phyloP scores from a whole-genome alignment of 495 filamentous ascomycete species.

The Xylaria cubensis region DNA sequence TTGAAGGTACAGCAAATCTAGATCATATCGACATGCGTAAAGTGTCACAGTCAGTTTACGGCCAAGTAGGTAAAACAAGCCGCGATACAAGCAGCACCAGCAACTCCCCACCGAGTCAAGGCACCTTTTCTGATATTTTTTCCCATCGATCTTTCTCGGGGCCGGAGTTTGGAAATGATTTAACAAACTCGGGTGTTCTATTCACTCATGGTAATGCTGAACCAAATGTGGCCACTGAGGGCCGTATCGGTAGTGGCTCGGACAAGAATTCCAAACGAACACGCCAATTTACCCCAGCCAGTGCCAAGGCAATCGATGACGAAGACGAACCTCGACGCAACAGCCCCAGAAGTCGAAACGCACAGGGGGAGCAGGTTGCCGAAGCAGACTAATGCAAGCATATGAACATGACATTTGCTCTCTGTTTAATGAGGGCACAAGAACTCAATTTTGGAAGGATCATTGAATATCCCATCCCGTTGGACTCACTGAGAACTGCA shows the following conservation, averaged over 20 bases:
- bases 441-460: constrained; percentile 30
- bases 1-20: constrained; percentile 23
- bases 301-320: constrained; percentile 49
- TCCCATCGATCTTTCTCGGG: constrained; percentile 37
- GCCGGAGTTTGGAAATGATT: constrained; percentile 37
- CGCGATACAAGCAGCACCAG: constrained; percentile 30
- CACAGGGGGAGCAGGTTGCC: constrained; percentile 29
- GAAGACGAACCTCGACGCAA: constrained; percentile 44
- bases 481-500: constrained; percentile 19
- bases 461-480: constrained; percentile 30
- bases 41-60: constrained; percentile 44
- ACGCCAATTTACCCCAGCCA: constrained; percentile 52
- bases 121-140: constrained; percentile 35
- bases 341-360: constrained; percentile 40
- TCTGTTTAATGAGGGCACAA: neutral
- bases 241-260: constrained; percentile 26
- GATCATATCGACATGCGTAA: constrained; percentile 42
- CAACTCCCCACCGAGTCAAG: constrained; percentile 37
- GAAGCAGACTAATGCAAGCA: constrained; percentile 27
- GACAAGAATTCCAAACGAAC: constrained; percentile 47
- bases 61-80: constrained; percentile 33
- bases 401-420: neutral
- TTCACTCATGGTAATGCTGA: constrained; percentile 31
- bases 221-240: constrained; percentile 23
- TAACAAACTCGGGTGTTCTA: constrained; percentile 32